These are phyloP conservation scores for Avena insularis DNA, from an alignment of 176 grass and related monocot species.

Conservation along the genomic window DNA sequence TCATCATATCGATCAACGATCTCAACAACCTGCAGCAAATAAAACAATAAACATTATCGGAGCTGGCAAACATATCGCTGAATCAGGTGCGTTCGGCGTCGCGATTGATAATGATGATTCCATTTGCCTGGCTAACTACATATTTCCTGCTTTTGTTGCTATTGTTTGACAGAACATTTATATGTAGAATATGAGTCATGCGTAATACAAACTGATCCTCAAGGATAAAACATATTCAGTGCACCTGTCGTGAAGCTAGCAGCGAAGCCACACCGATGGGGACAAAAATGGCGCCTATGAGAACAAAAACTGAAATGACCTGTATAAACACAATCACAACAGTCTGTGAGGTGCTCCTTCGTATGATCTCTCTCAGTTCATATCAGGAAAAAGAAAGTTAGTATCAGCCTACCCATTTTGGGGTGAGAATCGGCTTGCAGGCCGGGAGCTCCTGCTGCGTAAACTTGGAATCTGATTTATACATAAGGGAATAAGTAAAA, in stretches of 20 bases:
- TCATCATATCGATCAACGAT: slow-evolving; percentile 81
- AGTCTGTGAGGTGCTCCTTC: slow-evolving; percentile 27
- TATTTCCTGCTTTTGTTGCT: neutral
- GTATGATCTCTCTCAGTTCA: neutral
- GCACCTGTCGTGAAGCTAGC: slow-evolving; percentile 73
- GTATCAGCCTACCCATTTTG: slow-evolving; percentile 76
- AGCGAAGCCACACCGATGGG: slow-evolving; percentile 77
- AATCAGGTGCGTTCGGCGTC: neutral
- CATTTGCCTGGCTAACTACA: neutral
- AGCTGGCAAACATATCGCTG: neutral
- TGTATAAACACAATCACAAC: slow-evolving; percentile 39
- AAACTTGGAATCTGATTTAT: slow-evolving; percentile 83
- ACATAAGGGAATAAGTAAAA: slow-evolving; percentile 19
- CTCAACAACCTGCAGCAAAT: slow-evolving; percentile 81
- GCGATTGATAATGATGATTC: neutral
- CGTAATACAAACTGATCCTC: neutral
- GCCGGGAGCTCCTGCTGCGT: slow-evolving; percentile 99
- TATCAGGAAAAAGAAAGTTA: neutral
- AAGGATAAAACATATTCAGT: slow-evolving; percentile 11
- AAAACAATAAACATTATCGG: slow-evolving; percentile 23
- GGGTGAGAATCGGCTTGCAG: slow-evolving; percentile 98
- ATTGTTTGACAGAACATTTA: too few species aligned
- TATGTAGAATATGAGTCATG: neutral
- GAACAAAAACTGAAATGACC: slow-evolving; percentile 80
- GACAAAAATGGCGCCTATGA: slow-evolving; percentile 83